Evolutionary conservation across 768 basidiomycete genomes (phyloP), one percentile per base, ranked within the genome.

Genomic region (Paxillus involutus): DNA sequence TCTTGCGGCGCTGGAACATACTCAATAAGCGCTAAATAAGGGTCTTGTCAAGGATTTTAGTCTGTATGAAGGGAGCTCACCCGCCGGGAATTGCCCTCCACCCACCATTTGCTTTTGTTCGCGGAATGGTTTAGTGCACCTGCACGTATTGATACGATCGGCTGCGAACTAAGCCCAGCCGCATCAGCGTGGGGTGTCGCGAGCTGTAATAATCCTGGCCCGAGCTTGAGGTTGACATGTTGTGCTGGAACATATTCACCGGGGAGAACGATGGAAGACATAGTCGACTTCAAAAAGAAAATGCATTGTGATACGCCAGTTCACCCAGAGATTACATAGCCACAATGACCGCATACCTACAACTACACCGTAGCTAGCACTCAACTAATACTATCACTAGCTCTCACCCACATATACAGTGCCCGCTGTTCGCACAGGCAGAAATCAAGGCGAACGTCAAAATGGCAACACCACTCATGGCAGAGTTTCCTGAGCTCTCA

Each of bases 1-100:
- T 98, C 96, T 59, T 93, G 90, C 6, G 88, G 71, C 29, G 93
- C 92, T 44, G 95, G 93, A 33, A 93, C 81, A 73, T 98, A 98
- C 95, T 98, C 62, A 19, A 47, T 47, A 30, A 58, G 26, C 49
- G 29, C 11, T 44, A 47, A 47, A 37, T 32, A 42, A 17, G 24
- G 2, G 14, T 37, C 42, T 35, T 32, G 53, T 30, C 50, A 33
- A 32, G 47, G 13, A 0, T 2, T 43, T 21, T n/a, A 51, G 21
- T 43, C 30, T 33, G n/a, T 19, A 39, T n/a, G 43, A 47, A 46
- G 8, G 14, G 36, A 29, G 55, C 91, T 66, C 62, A 96, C 95
- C 63, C 95, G 85, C 64, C 86, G 80, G 39, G 89, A 84, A 64
- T 90, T 91, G 53, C 81, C 80, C 61, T 98, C 95, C 9, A 98